These are phyloP conservation scores for Colletotrichum cereale DNA, from an alignment of 2,329 filamentous ascomycete genomes.

Conservation along the genomic window DNA sequence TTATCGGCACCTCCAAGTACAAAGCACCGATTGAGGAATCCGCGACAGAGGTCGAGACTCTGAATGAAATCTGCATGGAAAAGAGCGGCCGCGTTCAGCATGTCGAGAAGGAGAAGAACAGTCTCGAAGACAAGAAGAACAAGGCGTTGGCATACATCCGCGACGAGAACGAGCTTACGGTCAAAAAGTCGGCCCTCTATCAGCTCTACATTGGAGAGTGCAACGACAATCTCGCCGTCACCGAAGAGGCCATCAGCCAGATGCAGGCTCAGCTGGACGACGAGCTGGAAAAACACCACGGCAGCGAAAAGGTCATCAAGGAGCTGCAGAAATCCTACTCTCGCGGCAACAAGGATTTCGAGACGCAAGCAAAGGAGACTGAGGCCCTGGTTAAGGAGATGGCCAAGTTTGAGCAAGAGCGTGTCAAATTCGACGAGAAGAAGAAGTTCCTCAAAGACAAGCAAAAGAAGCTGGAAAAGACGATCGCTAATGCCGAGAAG, in stretches of 20 bases:
- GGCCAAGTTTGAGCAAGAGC: slow-evolving; percentile 94
- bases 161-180: slow-evolving; percentile 91
- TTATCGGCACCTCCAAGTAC: slow-evolving; percentile 98
- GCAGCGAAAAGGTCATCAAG: slow-evolving; percentile 91
- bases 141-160: slow-evolving; percentile 89
- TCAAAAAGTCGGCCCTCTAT: slow-evolving; percentile 92
- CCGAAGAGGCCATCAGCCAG: slow-evolving; percentile 89
- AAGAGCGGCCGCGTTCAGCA: slow-evolving; percentile 97
- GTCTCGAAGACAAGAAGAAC: slow-evolving; percentile 96
- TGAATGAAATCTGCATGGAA: slow-evolving; percentile 95
- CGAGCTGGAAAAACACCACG: slow-evolving; percentile 92
- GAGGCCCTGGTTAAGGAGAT: slow-evolving; percentile 87
- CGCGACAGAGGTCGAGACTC: slow-evolving; percentile 86
- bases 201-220: slow-evolving; percentile 93
- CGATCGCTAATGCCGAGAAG: slow-evolving; percentile 81
- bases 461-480: slow-evolving; percentile 94
- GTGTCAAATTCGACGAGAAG: slow-evolving; percentile 98
- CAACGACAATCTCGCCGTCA: slow-evolving; percentile 88
- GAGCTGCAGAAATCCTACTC: slow-evolving; percentile 87
- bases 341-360: slow-evolving; percentile 84
- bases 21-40: slow-evolving; percentile 97
- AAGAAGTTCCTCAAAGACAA: slow-evolving; percentile 93
- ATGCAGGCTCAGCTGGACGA: slow-evolving; percentile 88
- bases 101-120: slow-evolving; percentile 96
- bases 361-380: slow-evolving; percentile 83